These are phyloP conservation scores for Oidiodendron maius DNA, from an alignment of 495 filamentous ascomycete species.

Conservation along the genomic window DNA sequence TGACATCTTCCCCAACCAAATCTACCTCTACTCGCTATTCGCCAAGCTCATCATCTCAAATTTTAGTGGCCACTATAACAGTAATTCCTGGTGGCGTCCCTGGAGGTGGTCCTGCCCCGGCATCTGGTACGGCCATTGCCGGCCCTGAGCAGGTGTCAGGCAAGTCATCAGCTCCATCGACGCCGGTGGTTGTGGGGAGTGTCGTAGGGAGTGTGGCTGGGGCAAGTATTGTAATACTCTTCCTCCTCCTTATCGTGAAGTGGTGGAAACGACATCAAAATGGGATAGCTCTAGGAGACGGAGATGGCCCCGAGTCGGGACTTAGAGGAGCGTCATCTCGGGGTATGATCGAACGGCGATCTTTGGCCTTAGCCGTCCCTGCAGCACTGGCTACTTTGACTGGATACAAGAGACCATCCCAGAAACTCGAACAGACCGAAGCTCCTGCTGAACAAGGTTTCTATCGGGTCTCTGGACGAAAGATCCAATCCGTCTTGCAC, in stretches of 20 bases:
- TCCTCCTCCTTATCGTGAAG: slow-evolving; percentile 48
- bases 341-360: slow-evolving; percentile 26
- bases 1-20: neutral
- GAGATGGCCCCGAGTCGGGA: slow-evolving; percentile 25
- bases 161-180: slow-evolving; percentile 6
- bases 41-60: slow-evolving; percentile 21
- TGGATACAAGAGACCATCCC: slow-evolving; percentile 40
- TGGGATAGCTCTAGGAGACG: slow-evolving; percentile 18
- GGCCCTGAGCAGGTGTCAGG: slow-evolving; percentile 8
- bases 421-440: slow-evolving; percentile 30
- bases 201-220: slow-evolving; percentile 63
- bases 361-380: slow-evolving; percentile 50
- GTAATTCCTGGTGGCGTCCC: slow-evolving; percentile 13
- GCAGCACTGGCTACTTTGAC: slow-evolving; percentile 44
- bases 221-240: slow-evolving; percentile 48
- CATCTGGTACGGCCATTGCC: slow-evolving; percentile 14
- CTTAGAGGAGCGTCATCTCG: slow-evolving; percentile 19
- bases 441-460: slow-evolving; percentile 44
- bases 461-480: slow-evolving; percentile 59
- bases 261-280: slow-evolving; percentile 44
- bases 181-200: slow-evolving; percentile 50
- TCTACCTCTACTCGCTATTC: slow-evolving; percentile 24
- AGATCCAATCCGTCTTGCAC: slow-evolving; percentile 64
- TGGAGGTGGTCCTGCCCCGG: slow-evolving; percentile 13
- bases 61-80: too few species aligned